Conservation (phyloP, 768 basidiomycete species). For the Termitomyces sp. region DNA sequence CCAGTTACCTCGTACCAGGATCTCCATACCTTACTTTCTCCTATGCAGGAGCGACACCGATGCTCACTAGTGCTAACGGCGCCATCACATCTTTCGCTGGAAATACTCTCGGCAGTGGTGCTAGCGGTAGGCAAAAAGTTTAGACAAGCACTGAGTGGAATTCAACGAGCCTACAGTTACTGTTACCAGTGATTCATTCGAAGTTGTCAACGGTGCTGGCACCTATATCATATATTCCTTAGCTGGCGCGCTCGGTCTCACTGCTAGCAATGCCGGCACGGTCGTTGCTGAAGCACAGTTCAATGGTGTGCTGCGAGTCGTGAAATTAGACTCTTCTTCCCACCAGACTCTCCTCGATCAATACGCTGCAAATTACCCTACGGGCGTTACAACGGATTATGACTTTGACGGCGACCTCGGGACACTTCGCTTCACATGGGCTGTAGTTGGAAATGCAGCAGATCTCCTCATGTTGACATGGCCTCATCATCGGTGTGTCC, state of each 20-base stretch:
- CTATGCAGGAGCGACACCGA: conserved; percentile 23
- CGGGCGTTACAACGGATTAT: conserved; percentile 24
- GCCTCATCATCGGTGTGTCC: conserved; percentile 26
- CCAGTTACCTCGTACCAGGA: conserved; percentile 26
- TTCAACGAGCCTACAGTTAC: conserved; percentile 15
- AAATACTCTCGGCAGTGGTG: conserved; percentile 14
- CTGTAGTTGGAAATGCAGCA: conserved; percentile 21
- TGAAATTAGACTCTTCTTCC: conserved; percentile 20
- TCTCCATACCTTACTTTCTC: conserved; percentile 28
- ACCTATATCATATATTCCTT: conserved; percentile 28
- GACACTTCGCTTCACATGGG: conserved; percentile 26
- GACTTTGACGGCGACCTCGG: conserved; percentile 22
- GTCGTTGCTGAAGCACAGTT: conserved; percentile 17
- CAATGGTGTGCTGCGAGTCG: conserved; percentile 25
- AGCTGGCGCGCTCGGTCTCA: conserved; percentile 21
- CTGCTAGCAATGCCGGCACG: conserved; percentile 19
- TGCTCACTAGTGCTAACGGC: conserved; percentile 23
- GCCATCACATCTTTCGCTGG: conserved; percentile 25
- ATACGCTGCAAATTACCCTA: conserved; percentile 25
- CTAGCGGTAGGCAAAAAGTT: conserved; percentile 12
- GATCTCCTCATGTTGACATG: conserved; percentile 26
- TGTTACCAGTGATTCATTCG: conserved; percentile 21
- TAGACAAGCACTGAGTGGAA: background rate
- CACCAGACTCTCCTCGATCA: conserved; percentile 23
- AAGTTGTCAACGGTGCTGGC: conserved; percentile 22